Conservation (phyloP, 73 alveolate genomes). For the Breviolum minutum region DNA sequence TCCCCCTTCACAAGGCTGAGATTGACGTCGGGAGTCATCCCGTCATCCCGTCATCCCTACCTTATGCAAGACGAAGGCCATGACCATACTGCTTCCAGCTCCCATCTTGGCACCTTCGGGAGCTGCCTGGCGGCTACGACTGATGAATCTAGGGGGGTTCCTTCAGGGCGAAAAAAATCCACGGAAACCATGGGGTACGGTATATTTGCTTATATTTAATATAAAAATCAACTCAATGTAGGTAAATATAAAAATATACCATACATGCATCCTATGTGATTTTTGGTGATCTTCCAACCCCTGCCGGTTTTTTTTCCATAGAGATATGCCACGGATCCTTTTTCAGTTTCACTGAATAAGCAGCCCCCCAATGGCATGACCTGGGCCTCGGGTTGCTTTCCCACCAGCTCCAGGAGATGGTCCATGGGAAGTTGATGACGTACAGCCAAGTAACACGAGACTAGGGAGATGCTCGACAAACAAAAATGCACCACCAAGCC, state of each 20-base stretch:
- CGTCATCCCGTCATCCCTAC: not conserved
- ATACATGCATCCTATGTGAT: not conserved
- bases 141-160: too few species aligned
- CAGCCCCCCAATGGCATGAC: not conserved
- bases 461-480: slow-evolving; percentile 32
- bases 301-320: too few species aligned
- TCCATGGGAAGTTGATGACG: slow-evolving; percentile 74
- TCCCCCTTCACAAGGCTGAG: too few species aligned
- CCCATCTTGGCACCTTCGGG: slow-evolving; percentile 5
- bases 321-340: not conserved
- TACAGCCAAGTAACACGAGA: slow-evolving; percentile 60
- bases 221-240: not conserved
- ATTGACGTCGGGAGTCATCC: not conserved
- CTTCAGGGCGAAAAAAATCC: not conserved
- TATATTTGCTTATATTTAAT: too few species aligned
- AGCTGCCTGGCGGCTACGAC: not conserved
- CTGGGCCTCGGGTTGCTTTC: slow-evolving; percentile 31
- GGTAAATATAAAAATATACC: not conserved
- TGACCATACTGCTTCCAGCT: slow-evolving; percentile 69
- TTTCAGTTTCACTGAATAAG: not conserved
- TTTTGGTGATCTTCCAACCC: not conserved
- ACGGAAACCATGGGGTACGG: too few species aligned
- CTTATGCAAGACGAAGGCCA: slow-evolving; percentile 84
- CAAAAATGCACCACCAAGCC: slow-evolving; percentile 81
- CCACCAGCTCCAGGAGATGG: slow-evolving; percentile 45